phyloP scores from a whole-genome alignment of 202 grass and related monocot species.

The Panicum hallii region DNA sequence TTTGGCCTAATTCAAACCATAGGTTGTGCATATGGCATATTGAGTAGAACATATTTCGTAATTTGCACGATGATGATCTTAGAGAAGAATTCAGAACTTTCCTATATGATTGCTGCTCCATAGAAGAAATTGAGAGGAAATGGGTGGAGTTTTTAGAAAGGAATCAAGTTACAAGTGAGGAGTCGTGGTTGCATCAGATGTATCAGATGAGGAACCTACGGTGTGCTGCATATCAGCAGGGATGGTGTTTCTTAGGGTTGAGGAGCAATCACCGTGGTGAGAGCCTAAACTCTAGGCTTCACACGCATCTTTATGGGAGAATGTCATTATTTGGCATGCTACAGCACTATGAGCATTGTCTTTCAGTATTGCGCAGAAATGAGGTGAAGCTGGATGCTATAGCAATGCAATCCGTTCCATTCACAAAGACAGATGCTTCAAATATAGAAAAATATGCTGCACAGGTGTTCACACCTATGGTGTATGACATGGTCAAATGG shows the following conservation, averaged over 20 bases:
- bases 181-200: too few species aligned
- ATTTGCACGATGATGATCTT: conserved; percentile 18
- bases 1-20: conserved; percentile 31
- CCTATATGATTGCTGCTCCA: too few species aligned
- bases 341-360: not conserved
- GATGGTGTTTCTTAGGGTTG: too few species aligned
- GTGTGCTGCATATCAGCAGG: too few species aligned
- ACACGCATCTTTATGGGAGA: not conserved
- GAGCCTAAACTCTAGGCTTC: not conserved
- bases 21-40: conserved; percentile 12
- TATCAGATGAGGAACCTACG: too few species aligned
- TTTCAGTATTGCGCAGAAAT: not conserved
- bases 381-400: not conserved
- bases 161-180: too few species aligned
- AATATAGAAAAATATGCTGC: not conserved
- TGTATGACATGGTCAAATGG: not conserved
- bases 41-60: not conserved
- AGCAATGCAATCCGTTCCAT: not conserved
- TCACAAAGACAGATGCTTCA: not conserved
- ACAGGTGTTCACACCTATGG: not conserved
- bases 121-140: too few species aligned
- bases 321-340: not conserved
- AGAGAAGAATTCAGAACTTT: too few species aligned
- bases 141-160: too few species aligned
- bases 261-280: too few species aligned